These are phyloP conservation scores for Pholiota conissans DNA, from an alignment of 768 basidiomycete genomes.

Conservation along the genomic window DNA sequence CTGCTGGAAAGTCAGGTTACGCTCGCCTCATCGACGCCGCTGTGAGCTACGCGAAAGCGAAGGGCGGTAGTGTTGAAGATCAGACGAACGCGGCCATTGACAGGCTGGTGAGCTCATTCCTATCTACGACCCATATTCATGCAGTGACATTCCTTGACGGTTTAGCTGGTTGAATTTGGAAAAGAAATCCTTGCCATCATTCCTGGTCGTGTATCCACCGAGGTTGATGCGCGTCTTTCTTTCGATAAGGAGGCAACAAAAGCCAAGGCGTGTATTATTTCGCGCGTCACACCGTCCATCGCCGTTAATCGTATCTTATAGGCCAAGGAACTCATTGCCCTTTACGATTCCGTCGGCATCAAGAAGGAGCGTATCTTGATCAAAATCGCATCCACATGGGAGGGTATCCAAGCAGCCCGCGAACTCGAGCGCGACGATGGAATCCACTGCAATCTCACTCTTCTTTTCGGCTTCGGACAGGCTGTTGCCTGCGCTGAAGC, in stretches of 20 bases:
- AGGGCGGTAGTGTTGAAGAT: slow-evolving; percentile 74
- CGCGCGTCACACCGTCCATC: neutral
- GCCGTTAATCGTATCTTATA: slow-evolving; percentile 23
- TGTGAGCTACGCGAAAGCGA: slow-evolving; percentile 71
- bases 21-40: slow-evolving; percentile 76
- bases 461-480: slow-evolving; percentile 98
- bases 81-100: slow-evolving; percentile 84
- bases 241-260: slow-evolving; percentile 95
- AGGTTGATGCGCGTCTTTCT: slow-evolving; percentile 96
- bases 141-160: neutral
- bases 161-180: slow-evolving; percentile 94
- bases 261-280: slow-evolving; percentile 57
- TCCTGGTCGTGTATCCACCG: slow-evolving; percentile 98
- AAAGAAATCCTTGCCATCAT: slow-evolving; percentile 93
- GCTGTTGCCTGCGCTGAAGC: slow-evolving; percentile 99
- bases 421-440: slow-evolving; percentile 89
- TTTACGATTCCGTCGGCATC: slow-evolving; percentile 94
- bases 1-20: slow-evolving; percentile 89
- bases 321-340: slow-evolving; percentile 86
- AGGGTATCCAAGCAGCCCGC: slow-evolving; percentile 98
- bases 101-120: slow-evolving; percentile 65
- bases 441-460: slow-evolving; percentile 99
- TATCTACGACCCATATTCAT: neutral
- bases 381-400: slow-evolving; percentile 99
- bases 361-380: slow-evolving; percentile 93